Evolutionary conservation across 225 moss, liverwort and hornwort species (phyloP).

Genomic region (Sphagnum contortum): DNA sequence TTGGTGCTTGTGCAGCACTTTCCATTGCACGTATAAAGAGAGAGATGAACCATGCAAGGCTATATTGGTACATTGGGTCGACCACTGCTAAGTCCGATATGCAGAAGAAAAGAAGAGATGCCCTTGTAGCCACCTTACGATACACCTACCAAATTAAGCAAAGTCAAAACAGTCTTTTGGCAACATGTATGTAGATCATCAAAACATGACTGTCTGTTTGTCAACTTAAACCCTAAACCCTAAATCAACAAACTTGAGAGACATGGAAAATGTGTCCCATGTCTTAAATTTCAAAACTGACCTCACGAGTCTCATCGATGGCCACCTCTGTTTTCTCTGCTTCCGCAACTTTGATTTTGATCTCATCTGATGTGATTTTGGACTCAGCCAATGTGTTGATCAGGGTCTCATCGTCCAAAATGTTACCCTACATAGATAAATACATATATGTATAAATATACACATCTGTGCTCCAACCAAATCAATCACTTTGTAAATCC

Average conservation of each 20-base stretch:
- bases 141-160: constrained; percentile 37
- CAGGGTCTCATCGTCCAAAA: constrained; percentile 73
- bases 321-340: constrained; percentile 80
- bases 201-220: too few relatives aligned
- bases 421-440: constrained; percentile 46
- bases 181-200: too few relatives aligned
- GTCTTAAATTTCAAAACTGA: constrained; percentile 3
- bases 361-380: constrained; percentile 76
- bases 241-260: too few relatives aligned
- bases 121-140: constrained; percentile 68
- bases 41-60: constrained; percentile 73
- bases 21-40: constrained; percentile 68
- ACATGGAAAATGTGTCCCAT: constrained; percentile 1
- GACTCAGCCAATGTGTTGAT: constrained; percentile 90
- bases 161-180: not conserved
- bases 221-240: too few relatives aligned
- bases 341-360: constrained; percentile 73
- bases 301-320: constrained; percentile 86
- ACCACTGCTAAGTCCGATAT: constrained; percentile 76
- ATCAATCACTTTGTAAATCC: too few relatives aligned
- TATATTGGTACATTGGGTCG: constrained; percentile 96
- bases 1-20: constrained; percentile 37
- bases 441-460: too few relatives aligned
- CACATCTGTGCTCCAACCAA: too few relatives aligned
- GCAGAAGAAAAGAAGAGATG: constrained; percentile 76